phyloP scores from a whole-genome alignment of 73 alveolate genomes.

The Durusdinium trenchii region DNA sequence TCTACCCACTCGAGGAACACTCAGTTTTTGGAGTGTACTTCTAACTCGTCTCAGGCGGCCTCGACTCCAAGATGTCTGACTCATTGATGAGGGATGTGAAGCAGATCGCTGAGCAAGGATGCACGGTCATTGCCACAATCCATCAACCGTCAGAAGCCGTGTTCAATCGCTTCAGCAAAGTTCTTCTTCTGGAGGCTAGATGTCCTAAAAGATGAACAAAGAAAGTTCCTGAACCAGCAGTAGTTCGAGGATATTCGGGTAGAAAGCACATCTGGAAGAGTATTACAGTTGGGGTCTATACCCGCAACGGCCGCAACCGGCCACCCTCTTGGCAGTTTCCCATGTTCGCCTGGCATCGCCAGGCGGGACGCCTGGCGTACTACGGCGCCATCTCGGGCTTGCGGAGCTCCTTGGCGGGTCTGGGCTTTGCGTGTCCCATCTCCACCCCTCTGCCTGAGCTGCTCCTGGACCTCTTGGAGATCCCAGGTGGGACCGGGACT shows the following conservation, averaged over 20 bases:
- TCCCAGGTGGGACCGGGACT: slow-evolving; percentile 16
- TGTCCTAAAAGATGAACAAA: too few species aligned
- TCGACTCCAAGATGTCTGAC: slow-evolving; percentile 93
- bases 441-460: slow-evolving; percentile 68
- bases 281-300: too few species aligned
- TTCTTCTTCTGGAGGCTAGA: slow-evolving; percentile 41
- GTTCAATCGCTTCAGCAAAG: slow-evolving; percentile 52
- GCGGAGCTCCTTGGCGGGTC: slow-evolving; percentile 3
- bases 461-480: slow-evolving; percentile 59
- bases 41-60: too few species aligned
- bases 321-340: neutral
- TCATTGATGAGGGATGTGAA: slow-evolving; percentile 76
- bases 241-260: too few species aligned
- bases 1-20: too few species aligned
- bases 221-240: too few species aligned
- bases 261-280: too few species aligned
- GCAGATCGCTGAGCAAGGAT: slow-evolving; percentile 38
- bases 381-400: slow-evolving; percentile 31
- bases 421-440: slow-evolving; percentile 40
- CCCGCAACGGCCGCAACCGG: too few species aligned
- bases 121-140: slow-evolving; percentile 67
- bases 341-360: neutral
- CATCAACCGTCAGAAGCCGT: slow-evolving; percentile 82
- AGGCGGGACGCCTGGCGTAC: slow-evolving; percentile 15
- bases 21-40: too few species aligned